Evolutionary conservation across 257 asterid species (phyloP), one percentile per base, ranked within the genome.

Genomic region (Solanum appendiculatum): DNA sequence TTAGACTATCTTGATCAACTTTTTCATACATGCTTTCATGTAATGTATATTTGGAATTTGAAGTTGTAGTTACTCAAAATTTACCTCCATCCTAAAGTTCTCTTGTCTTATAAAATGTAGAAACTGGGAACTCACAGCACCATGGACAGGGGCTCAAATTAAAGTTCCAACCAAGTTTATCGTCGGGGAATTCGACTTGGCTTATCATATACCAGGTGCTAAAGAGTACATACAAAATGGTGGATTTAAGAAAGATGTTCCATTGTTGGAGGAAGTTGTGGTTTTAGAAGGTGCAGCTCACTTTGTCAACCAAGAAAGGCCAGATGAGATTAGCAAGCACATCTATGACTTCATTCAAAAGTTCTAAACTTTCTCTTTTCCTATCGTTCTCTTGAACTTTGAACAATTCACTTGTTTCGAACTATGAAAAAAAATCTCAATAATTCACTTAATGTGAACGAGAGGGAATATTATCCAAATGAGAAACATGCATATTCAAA

Each of bases 91-190:
- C 23, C 44, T 48, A 21, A 78, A 9, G 27, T 78, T 42, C 9
- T 54, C 63, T 36, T 72, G 9, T 5, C 27, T 6, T 31, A 7
- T 34, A 10, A 34, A 82, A 54, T 81, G 83, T 87, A 89, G 91
- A 56, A 83, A 56, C n/a, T 86, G 89, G 89, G 89, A 89, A 86
- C 82, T 82, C 33, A 25, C 54, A 42, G 91, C 87, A 9, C 87
- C 91, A 0, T 89, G 91, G 91, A 23, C 75, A 3, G 91, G 89
- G 12, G 89, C 91, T 7, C 85, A 89, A 83, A 86, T 89, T 25
- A 87, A 84, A 69, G 91, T 87, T 23, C 88, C 89, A 3, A 63
- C 89, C 39, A 87, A 87, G 78, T 78, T 84, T 64, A 82, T 87
- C 3, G 72, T 66, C 1, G 89, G 91, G 0, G 85, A 89, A 20